Evolutionary conservation across 495 filamentous ascomycete genomes (phyloP).

Genomic region (Penicillium fimorum): DNA sequence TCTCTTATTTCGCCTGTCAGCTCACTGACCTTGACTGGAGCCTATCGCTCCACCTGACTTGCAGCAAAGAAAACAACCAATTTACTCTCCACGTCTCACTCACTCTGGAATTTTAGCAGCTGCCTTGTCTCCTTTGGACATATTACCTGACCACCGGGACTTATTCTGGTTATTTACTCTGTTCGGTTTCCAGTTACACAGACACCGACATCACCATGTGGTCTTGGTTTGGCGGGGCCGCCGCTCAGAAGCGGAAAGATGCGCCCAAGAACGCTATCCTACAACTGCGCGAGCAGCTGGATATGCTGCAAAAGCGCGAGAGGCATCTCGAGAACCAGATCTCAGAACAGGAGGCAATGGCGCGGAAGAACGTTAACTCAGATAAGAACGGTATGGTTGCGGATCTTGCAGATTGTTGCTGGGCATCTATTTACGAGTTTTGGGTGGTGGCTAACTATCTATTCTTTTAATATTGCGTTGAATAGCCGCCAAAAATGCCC

Average conservation of each 20-base stretch:
- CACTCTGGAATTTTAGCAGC: constrained; percentile 7
- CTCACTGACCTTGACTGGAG: constrained; percentile 19
- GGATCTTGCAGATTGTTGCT: not conserved
- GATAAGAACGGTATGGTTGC: constrained; percentile 77
- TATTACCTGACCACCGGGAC: not conserved
- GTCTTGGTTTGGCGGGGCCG: constrained; percentile 83
- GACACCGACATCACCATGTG: constrained; percentile 50
- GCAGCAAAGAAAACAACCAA: constrained; percentile 14
- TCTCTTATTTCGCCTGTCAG: not conserved
- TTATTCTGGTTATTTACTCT: not conserved
- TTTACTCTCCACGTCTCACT: constrained; percentile 9
- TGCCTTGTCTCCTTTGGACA: constrained; percentile 14
- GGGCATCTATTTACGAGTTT: not conserved
- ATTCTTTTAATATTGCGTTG: not conserved
- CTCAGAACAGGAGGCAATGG: constrained; percentile 86
- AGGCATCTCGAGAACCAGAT: constrained; percentile 87
- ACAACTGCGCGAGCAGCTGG: constrained; percentile 79
- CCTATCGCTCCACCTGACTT: constrained; percentile 27
- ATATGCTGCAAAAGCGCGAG: constrained; percentile 97
- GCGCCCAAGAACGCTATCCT: constrained; percentile 97
- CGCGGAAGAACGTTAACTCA: constrained; percentile 82
- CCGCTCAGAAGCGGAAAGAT: constrained; percentile 82
- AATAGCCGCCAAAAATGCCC: constrained; percentile 83
- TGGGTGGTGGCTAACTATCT: constrained; percentile 1
- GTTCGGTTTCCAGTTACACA: constrained; percentile 1